Evolutionary conservation across 768 basidiomycete genomes (phyloP), one percentile per base, ranked within the genome.

Genomic region (Coprinellus micaceus): DNA sequence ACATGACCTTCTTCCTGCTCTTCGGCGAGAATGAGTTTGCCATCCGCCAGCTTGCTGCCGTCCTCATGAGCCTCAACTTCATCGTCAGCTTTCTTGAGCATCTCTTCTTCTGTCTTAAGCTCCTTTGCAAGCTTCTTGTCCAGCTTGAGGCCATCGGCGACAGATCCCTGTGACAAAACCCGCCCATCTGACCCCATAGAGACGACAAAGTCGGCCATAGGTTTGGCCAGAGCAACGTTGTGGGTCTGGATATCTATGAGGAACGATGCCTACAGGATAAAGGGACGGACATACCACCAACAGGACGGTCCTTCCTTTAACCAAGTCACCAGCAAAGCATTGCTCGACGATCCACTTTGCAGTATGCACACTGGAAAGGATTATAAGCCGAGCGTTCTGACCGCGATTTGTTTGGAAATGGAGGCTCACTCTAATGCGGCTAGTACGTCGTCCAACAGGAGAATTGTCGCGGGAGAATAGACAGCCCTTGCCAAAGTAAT

Each of bases 291-390:
- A 41, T 63, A 82, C 82, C 44, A 96, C 93, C 29, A 97, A 78
- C 43, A 97, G 77, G 53, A 94, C 74, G 0, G 94, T 96, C 53
- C 93, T 80, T 15, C 82, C 83, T n/a, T 75, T 70, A 64, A 93
- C 77, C 47, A 96, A 73, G 41, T 87, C 84, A 10, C 94, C 93
- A 55, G 78, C 75, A 44, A 97, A 77, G 63, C 91, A 94, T 50
- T 91, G 78, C 19, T 83, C 76, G 62, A 86, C 86, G 45, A 97
- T 82, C 71, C 90, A 89, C 60, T 89, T 83, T 0, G 91, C 86
- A 0, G 90, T 93, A 62, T 91, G 89, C 1, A 90, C 86, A 65
- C 71, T 72, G 52, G 6, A 11, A 10, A 57, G 22, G 36, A n/a
- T 22, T 22, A n/a, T n/a, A n/a, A n/a, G n/a, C n/a, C n/a, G n/a